Percentiles rank a stretch among this genome's conserved stretches.
These are phyloP conservation scores for Hordeum vulgare DNA, from an alignment of 176 grass and related monocot species.

Conservation along the genomic window MorexV3_pseudomolecules_assembly NC_058521.1:4832748-4833247, in stretches of 20 bases:
- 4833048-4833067: neutral
- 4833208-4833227: neutral
- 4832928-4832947: neutral
- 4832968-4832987: conserved; percentile 4
- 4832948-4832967: conserved; percentile 22
- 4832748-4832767: too few relatives aligned
- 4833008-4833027: neutral
- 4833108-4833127: neutral
- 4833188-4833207: neutral
- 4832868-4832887: neutral
- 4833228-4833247: neutral
- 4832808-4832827: neutral
- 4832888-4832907: neutral
- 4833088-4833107: neutral
- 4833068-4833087: neutral
- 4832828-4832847: neutral
- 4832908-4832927: neutral
- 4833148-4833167: neutral
- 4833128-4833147: neutral
- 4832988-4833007: conserved; percentile 5
- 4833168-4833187: neutral
- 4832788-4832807: too few relatives aligned
- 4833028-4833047: neutral
- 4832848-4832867: neutral
- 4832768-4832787: too few relatives aligned